Conservation (phyloP, 2,329 filamentous ascomycete species). For the Nemania bipapillata region DNA sequence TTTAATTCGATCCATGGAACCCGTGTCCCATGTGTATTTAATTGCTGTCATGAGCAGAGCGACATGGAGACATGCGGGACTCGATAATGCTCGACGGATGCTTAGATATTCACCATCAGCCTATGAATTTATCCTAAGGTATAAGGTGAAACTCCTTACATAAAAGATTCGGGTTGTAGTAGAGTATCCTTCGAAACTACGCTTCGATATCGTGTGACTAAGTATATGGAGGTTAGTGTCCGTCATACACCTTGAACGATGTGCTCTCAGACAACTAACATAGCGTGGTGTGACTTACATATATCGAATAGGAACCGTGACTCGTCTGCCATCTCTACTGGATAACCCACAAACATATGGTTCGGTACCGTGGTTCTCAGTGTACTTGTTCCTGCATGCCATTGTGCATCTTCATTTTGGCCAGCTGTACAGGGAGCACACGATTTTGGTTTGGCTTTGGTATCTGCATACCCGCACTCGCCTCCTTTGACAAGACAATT, state of each 20-base stretch:
- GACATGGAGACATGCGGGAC: slow-evolving; percentile 42
- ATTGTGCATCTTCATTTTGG: slow-evolving; percentile 30
- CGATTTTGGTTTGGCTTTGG: slow-evolving; percentile 33
- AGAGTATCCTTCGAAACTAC: slow-evolving; percentile 38
- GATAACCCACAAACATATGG: slow-evolving; percentile 39
- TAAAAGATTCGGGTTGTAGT: slow-evolving; percentile 37
- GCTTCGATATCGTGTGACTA: slow-evolving; percentile 42
- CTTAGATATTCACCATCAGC: slow-evolving; percentile 30
- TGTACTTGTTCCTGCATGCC: slow-evolving; percentile 35
- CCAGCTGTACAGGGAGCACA: slow-evolving; percentile 30
- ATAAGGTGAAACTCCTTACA: slow-evolving; percentile 19
- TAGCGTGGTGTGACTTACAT: slow-evolving; percentile 32
- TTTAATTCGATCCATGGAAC: slow-evolving; percentile 43
- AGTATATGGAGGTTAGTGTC: slow-evolving; percentile 18
- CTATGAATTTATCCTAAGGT: background rate
- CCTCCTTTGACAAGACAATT: slow-evolving; percentile 46
- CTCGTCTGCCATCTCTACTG: slow-evolving; percentile 40
- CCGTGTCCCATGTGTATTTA: slow-evolving; percentile 45
- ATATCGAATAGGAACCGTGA: slow-evolving; percentile 42
- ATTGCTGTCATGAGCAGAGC: slow-evolving; percentile 43
- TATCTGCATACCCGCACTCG: slow-evolving; percentile 43
- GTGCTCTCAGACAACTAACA: background rate
- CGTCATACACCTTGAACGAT: background rate
- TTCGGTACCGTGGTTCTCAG: slow-evolving; percentile 36
- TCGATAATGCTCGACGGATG: slow-evolving; percentile 41